Conservation (phyloP, 176 grass and related monocot species). For the Hordeum marinum region DNA sequence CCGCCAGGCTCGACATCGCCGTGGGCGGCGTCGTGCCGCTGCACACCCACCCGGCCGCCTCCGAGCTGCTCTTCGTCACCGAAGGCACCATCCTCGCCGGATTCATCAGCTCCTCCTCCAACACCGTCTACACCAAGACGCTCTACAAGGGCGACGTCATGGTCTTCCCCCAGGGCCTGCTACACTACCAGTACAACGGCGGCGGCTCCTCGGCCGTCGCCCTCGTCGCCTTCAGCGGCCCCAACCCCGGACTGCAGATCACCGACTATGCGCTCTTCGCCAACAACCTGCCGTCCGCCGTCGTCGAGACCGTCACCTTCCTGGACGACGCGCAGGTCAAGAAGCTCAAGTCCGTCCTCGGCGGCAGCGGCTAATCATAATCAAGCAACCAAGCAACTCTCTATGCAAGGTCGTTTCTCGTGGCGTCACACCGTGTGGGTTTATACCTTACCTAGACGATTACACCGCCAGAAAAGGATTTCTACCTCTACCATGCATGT, state of each 20-base stretch:
- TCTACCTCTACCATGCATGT: too few relatives aligned
- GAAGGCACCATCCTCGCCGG: constrained; percentile 48
- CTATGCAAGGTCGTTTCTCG: not conserved
- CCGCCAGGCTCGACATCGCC: constrained; percentile 57
- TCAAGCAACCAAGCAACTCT: constrained; percentile 1
- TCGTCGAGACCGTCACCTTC: constrained; percentile 70
- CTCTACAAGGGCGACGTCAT: constrained; percentile 52
- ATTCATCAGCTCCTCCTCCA: constrained; percentile 54
- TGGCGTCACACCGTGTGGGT: not conserved
- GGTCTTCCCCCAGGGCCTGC: constrained; percentile 70
- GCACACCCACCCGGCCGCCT: constrained; percentile 63
- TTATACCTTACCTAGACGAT: not conserved
- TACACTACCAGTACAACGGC: constrained; percentile 69
- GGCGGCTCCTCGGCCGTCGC: constrained; percentile 31
- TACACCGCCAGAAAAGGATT: too few relatives aligned
- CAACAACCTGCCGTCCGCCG: constrained; percentile 58
- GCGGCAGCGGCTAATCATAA: constrained; percentile 39
- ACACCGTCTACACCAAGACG: constrained; percentile 46
- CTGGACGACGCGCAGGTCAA: constrained; percentile 67
- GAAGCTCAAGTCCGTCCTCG: constrained; percentile 77
- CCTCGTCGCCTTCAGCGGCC: constrained; percentile 55
- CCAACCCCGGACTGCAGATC: constrained; percentile 83
- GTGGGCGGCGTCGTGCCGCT: constrained; percentile 56
- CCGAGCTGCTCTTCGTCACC: constrained; percentile 58
- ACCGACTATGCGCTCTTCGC: constrained; percentile 67